phyloP scores from a whole-genome alignment of 176 grass and related monocot genomes.

The Zea luxurians region DNA sequence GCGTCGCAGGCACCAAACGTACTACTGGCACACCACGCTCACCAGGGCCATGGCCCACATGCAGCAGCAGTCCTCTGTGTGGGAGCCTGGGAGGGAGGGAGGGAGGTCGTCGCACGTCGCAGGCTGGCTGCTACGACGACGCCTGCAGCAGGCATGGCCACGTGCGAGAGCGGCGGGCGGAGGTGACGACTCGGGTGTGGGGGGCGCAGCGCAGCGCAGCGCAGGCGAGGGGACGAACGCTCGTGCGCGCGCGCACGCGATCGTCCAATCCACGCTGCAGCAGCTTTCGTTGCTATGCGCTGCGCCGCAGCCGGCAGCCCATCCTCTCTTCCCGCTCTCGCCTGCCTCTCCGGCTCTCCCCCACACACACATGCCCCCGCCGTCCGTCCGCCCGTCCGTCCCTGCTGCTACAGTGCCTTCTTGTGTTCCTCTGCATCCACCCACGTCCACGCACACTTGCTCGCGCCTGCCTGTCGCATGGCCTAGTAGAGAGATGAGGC shows the following conservation, averaged over 20 bases:
- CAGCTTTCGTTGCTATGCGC: slow-evolving; percentile 31
- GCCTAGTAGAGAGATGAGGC: neutral
- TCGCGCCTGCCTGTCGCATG: no score
- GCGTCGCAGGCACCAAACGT: slow-evolving; percentile 28
- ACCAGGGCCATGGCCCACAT: neutral
- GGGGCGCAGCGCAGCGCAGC: neutral
- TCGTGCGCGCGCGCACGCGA: slow-evolving; percentile 80
- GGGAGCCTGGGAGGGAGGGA: no score
- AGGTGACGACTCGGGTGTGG: slow-evolving; percentile 58
- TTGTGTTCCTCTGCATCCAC: neutral
- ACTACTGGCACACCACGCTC: neutral
- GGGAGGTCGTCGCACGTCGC: no score
- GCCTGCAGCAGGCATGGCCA: slow-evolving; percentile 38
- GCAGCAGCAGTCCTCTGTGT: neutral
- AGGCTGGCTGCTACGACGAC: neutral
- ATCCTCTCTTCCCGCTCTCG: neutral
- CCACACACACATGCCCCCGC: neutral
- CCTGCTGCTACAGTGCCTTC: neutral
- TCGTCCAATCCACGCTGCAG: slow-evolving; percentile 42
- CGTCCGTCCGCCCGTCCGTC: neutral
- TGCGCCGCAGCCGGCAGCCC: slow-evolving; percentile 10
- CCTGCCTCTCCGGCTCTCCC: neutral
- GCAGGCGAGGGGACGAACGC: slow-evolving; percentile 18
- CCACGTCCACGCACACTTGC: neutral
- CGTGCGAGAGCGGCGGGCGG: slow-evolving; percentile 69